A percentile compares a stretch with the other conserved stretches of the same genome.
Conservation (phyloP, 345 rosid genomes). For the Noccaea caerulescens region DNA sequence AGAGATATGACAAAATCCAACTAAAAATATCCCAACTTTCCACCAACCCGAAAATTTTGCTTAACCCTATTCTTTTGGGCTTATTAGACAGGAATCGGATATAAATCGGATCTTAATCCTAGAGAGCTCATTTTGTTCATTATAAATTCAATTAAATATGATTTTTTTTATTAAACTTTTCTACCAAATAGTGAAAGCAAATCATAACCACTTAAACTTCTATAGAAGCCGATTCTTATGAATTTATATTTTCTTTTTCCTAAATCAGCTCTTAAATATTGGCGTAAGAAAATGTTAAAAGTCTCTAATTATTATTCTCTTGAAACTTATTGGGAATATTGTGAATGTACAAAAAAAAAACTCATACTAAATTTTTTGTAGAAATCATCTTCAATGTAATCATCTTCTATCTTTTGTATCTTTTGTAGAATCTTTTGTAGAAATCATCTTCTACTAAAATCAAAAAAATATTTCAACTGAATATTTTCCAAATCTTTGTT, state of each 20-base stretch:
- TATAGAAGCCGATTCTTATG: neutral
- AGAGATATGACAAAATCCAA: neutral
- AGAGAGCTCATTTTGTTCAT: neutral
- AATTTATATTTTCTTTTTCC: neutral
- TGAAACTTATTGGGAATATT: neutral
- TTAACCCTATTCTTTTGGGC: neutral
- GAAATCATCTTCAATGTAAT: no score
- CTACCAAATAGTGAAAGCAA: conserved; percentile 6
- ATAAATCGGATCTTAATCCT: neutral
- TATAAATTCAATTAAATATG: neutral
- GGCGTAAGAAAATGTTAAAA: neutral
- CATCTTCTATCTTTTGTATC: no score
- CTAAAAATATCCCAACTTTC: neutral
- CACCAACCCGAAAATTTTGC: neutral
- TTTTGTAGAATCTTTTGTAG: no score
- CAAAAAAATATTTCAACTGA: no score
- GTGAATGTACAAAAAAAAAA: no score
- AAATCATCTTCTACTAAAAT: no score
- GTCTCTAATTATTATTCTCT: neutral
- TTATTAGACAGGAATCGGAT: neutral
- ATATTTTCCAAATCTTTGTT: no score
- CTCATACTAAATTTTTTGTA: no score
- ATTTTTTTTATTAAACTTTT: neutral
- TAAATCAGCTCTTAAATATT: neutral
- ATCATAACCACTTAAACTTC: conserved; percentile 23